Evolutionary conservation across 2,329 filamentous ascomycete species (phyloP), one percentile per base, ranked within the genome.

Genomic region (Diaporthe citrichinensis): DNA sequence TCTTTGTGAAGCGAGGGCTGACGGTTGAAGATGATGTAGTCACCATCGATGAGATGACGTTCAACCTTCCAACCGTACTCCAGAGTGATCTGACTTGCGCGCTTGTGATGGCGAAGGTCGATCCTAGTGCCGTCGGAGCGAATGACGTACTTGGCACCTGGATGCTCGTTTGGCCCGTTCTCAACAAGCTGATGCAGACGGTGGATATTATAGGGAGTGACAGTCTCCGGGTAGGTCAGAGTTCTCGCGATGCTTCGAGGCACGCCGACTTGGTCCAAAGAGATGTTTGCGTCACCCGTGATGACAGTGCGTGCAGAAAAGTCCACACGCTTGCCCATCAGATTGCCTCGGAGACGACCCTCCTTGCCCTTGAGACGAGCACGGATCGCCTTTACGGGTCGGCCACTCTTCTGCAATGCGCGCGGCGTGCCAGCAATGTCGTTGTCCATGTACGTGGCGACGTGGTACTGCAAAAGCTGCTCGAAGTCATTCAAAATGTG

Each of bases 301-400:
- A 99, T 99, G 87, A 99, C 97, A 44, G 97, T 99, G 93, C 97
- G 97, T 51, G 97, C 97, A 0, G 97, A 99, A 82, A 99, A 99
- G 84, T 99, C 97, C 77, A 99, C 97, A 92, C 96, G 95, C 87
- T 99, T 99, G 78, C 97, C 97, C 97, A 99, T 99, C 89, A 99
- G 88, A 85, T 99, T 99, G 83, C 97, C 97, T 87, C 97, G 94
- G 34, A 99, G 92, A 89, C 97, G 95, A 80, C 97, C 97, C 83
- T 99, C 97, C 87, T 99, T 99, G 78, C 97, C 97, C 92, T 99
- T 99, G 84, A 99, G 90, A 86, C 97, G 96, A 77, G 95, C 95
- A 80, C 97, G 94, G 79, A 99, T 98, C 23, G 97, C 95, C 87
- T 99, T 99, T 79, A 99, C 94, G 0, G 97, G 96, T 82, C 97